Base-by-base conservation (phyloP, 78 protist genomes). In the Chrysochromulina parva region DNA sequence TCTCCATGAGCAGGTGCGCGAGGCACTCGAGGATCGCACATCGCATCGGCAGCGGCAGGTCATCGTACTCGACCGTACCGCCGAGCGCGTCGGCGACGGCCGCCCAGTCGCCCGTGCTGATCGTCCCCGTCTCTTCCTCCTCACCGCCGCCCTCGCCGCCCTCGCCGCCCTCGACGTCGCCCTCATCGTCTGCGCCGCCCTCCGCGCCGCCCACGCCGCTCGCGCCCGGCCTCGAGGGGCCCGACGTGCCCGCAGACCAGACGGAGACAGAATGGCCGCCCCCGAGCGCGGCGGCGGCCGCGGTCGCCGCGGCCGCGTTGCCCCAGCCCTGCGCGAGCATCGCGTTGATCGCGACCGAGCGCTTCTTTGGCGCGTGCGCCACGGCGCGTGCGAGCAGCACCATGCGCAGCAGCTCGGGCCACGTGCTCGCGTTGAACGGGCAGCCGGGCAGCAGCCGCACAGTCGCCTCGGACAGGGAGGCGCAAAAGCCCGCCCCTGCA, bases 331-430 rank as follows among this genome's bases (percentile, higher is more conserved):
- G 17, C 19, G 52, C 38, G 78, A 69, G 78, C 78, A 69, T 69
- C 38, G 78, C 78, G 50, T 28, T 69, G 14, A 69, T 3, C 38
- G 78, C 78, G 50, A 38, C 78, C 48, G 78, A 2, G 78, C 78
- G 78, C 50, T 69, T 69, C 78, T 69, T 69, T 28, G 78, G 78
- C 78, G 78, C 78, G 50, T 69, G 78, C 14, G 48, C 78, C 50
- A 69, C 78, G 38, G 78, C 5, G 78, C 78, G 78, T 10, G 78
- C 78, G 78, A 69, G 78, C 14, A 69, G 78, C 26, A 69, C 50
- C 78, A 69, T 69, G 50, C 78, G 78, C 10, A 69, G 78, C 78
- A 69, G 50, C 50, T 69, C 78, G 38, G 78, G 78, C 78, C 78
- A 69, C 50, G 78, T 69, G 50, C 4, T 14, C n/a, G 78, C n/a